Base-by-base conservation (phyloP, 225 moss, liverwort and hornwort species). In the Pseudisothecium myosuroides region DNA sequence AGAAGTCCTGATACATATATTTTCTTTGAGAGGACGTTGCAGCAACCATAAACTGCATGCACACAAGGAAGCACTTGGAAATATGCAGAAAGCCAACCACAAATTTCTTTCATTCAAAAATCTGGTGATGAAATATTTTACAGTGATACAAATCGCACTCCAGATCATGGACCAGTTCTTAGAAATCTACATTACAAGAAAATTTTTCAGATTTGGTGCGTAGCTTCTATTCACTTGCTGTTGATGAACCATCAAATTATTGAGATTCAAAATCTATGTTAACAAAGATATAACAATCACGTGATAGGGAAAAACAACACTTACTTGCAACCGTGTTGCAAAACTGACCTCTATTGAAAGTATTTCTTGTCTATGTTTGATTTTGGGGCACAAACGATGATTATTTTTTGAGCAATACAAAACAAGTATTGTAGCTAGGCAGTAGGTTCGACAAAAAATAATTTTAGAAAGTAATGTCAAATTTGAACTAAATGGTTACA, bases 381-480 rank as follows among this genome's bases (percentile, higher is more conserved):
- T 45, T 73, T 73, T 45, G 43, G 43, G 73, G 45, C 27, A 73
- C 28, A 28, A 43, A 9, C 3, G 2, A 43, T 1, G 16, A 17
- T 72, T 27, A 5, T 9, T 2, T 37, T 73, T 5, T 4, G 16
- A 16, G 10, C 17, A 29, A 45, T 17, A 16, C 27, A 43, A 43
- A 66, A 72, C 1, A 27, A 27, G 43, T 71, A 23, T 5, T 7
- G 8, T 14, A 39, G 21, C 24, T 39, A 24, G 39, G 24, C 1
- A 22, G 2, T 2, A 54, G 6, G 54, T 54, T 17, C 17, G 17
- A 52, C 3, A 76, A 8, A 76, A 49, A 76, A 34, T 21, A 52
- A 5, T 5, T 14, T 0, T 36, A 22, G 14, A 31, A 4, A 12
- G 14, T 36, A 8, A 3, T 52, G 3, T 22, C 2, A 0, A 21